Evolutionary conservation across 805 yeast genomes (phyloP), one percentile per base, ranked within the genome.

Genomic region (Sugiyamaella boreocaroliniensis): DNA sequence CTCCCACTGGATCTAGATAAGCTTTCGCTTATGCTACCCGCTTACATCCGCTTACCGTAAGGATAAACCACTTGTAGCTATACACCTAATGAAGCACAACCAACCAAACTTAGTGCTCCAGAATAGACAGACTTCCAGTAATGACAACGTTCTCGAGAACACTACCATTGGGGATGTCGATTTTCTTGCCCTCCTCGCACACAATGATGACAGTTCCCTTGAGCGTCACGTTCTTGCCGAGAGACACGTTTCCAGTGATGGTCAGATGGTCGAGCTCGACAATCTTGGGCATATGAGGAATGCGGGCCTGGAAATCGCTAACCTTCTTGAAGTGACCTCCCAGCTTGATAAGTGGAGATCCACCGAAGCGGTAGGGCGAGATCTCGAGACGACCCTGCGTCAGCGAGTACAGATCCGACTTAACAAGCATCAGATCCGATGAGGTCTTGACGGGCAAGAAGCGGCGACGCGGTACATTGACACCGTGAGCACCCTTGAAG

Each of bases 121-220:
- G 79, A 64, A 93, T 90, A 65, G 95, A 89, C 72, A 92, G 79
- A 74, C 88, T 89, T 70, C 99, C 99, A 50, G 99, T 92, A 64
- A 92, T 88, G 58, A 92, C 99, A 49, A 92, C 98, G 67, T 93
- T 93, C 71, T 93, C 99, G 65, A 93, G 78, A 51, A 90, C 78
- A 12, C 96, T 81, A 42, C 99, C 99, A 67, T 93, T 90, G 63
- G 99, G 99, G 76, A 93, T 89, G 68, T 93, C 97, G 64, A 93
- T 93, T 75, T 82, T 87, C 69, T 89, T 93, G 56, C 97, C 97
- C 66, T 93, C 98, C 55, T 90, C 89, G 72, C 97, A 92, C 50
- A 93, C 98, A 62, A 93, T 88, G 66, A 93, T 93, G 56, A 93
- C 99, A 10, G 98, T 93, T 59, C 99, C 99, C 77, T 87, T 93